These are phyloP conservation scores for Quercus phellos DNA, from an alignment of 331 rosid genomes.

Conservation along the genomic window DNA sequence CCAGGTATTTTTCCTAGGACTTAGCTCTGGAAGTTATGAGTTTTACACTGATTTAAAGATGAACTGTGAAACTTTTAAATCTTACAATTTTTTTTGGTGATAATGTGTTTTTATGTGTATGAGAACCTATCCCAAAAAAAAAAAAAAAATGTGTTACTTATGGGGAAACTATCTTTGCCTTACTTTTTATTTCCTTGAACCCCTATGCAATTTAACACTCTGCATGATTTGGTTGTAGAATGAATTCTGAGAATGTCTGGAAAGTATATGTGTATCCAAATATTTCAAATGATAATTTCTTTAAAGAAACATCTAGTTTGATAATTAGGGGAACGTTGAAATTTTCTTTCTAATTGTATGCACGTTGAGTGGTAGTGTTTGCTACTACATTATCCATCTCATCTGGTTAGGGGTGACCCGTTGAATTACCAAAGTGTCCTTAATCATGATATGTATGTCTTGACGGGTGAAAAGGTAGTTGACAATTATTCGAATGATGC, in stretches of 20 bases:
- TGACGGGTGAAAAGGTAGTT: neutral
- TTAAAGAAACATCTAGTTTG: neutral
- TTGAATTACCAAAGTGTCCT: neutral
- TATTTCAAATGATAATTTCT: neutral
- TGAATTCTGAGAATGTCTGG: neutral
- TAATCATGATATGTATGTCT: no score
- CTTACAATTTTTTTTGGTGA: neutral
- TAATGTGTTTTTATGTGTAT: neutral
- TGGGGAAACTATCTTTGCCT: neutral
- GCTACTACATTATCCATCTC: neutral
- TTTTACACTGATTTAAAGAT: neutral
- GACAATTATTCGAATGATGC: neutral
- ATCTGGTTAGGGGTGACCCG: neutral
- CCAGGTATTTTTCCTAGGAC: conserved; percentile 42
- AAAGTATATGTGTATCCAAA: neutral
- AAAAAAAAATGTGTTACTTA: neutral
- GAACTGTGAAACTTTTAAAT: neutral
- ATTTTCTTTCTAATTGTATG: neutral
- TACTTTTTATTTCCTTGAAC: neutral
- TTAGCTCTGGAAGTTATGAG: neutral
- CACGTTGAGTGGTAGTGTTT: neutral
- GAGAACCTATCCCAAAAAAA: no score
- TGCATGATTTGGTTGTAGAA: neutral
- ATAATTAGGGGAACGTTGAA: neutral
- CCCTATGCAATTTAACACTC: neutral